phyloP scores from a whole-genome alignment of 1,284 basidiomycete species.

The Amylostereum areolatum region DNA sequence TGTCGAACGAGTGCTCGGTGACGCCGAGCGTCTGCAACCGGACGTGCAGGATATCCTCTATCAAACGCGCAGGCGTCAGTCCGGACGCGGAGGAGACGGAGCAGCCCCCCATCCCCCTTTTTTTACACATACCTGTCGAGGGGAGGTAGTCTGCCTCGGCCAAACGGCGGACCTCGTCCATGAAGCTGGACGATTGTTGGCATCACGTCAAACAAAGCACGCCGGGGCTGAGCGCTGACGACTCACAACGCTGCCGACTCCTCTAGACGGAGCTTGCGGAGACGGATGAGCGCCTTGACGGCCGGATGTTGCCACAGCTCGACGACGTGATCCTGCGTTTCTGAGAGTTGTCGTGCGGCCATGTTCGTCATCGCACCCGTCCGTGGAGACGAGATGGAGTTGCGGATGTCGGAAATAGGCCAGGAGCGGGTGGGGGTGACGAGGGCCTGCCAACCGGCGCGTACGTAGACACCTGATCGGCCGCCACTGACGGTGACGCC shows the following conservation, averaged over 20 bases:
- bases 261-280: slow-evolving; percentile 59
- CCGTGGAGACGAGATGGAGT: slow-evolving; percentile 25
- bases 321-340: slow-evolving; percentile 44
- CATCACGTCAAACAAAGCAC: slow-evolving; percentile 6
- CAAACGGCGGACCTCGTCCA: slow-evolving; percentile 60
- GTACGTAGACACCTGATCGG: slow-evolving; percentile 56
- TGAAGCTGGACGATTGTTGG: slow-evolving; percentile 42
- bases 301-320: slow-evolving; percentile 65
- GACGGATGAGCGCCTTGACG: slow-evolving; percentile 48
- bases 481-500: slow-evolving; percentile 55
- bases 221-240: not conserved
- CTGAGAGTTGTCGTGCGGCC: slow-evolving; percentile 48
- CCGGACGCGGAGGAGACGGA: not conserved
- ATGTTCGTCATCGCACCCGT: slow-evolving; percentile 38
- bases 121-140: slow-evolving; percentile 50
- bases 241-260: slow-evolving; percentile 74
- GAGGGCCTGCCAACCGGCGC: slow-evolving; percentile 60
- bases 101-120: no score
- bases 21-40: slow-evolving; percentile 75
- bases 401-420: slow-evolving; percentile 28
- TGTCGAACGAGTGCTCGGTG: slow-evolving; percentile 67
- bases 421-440: slow-evolving; percentile 40
- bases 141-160: slow-evolving; percentile 64
- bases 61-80: no score
- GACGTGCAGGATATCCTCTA: slow-evolving; percentile 71